Percentiles rank a stretch among this genome's conserved stretches.
Conservation (phyloP, 2,329 filamentous ascomycete species). For the Sporothrix pseudoabietina region DNA sequence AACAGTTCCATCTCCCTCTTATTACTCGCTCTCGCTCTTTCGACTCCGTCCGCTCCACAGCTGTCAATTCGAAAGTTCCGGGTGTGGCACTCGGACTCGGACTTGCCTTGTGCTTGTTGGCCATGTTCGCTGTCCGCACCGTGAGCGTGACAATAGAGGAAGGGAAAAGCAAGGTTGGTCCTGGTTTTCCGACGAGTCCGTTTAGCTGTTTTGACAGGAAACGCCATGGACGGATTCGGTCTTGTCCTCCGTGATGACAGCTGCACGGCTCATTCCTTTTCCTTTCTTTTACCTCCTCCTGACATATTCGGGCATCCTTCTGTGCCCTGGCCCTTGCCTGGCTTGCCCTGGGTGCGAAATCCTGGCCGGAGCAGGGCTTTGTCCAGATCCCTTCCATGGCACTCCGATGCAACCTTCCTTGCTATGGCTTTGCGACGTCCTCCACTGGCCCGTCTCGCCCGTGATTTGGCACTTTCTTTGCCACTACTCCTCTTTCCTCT, state of each 20-base stretch:
- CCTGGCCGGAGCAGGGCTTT: neutral
- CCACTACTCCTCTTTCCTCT: neutral
- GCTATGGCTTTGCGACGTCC: neutral
- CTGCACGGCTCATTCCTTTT: neutral
- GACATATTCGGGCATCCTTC: neutral
- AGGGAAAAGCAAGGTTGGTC: neutral
- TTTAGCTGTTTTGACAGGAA: neutral
- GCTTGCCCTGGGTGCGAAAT: neutral
- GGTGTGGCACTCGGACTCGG: neutral
- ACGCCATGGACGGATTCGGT: neutral
- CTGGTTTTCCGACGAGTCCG: neutral
- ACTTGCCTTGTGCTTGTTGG: neutral
- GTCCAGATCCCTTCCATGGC: neutral
- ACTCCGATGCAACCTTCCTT: neutral
- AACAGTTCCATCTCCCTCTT: neutral
- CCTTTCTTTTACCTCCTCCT: neutral
- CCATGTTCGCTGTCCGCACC: neutral
- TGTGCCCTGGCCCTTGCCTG: neutral
- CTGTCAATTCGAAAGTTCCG: neutral
- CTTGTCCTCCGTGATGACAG: constrained; percentile 1
- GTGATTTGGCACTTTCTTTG: neutral
- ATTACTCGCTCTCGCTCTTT: neutral
- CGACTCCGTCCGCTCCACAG: neutral
- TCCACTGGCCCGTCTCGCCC: neutral
- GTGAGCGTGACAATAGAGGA: neutral